Conservation (phyloP, 169 alveolate species). For the Eimeria acervulina region DNA sequence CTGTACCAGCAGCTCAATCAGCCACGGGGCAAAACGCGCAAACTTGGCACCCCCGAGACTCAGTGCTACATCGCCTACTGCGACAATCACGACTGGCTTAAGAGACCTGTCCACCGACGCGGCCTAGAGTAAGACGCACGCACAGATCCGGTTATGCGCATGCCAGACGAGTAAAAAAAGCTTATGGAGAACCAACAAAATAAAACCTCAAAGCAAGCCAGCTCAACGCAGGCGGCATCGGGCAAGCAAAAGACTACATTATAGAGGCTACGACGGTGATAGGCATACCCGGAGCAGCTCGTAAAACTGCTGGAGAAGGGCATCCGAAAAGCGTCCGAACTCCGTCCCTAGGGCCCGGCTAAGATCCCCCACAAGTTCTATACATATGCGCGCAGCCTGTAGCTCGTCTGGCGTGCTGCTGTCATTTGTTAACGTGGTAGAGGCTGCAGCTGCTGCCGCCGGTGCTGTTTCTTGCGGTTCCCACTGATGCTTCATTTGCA, state of each 20-base stretch:
- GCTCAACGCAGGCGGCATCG: not conserved
- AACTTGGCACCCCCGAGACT: slow-evolving; percentile 91
- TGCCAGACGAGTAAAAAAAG: not conserved
- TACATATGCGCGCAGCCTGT: slow-evolving; percentile 88
- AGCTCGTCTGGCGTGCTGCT: slow-evolving; percentile 81
- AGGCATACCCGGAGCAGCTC: slow-evolving; percentile 71
- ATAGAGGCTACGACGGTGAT: not conserved
- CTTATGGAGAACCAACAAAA: not conserved
- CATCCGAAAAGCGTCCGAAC: slow-evolving; percentile 84
- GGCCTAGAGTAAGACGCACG: slow-evolving; percentile 84
- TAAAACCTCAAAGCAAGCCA: not conserved
- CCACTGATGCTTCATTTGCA: slow-evolving; percentile 69
- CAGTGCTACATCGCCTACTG: slow-evolving; percentile 95
- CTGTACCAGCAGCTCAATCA: slow-evolving; percentile 91
- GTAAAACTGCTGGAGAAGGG: slow-evolving; percentile 76
- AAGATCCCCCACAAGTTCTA: slow-evolving; percentile 92
- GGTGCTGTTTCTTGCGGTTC: slow-evolving; percentile 71
- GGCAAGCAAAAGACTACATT: not conserved
- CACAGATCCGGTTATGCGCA: too few relatives aligned
- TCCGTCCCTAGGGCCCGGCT: slow-evolving; percentile 89
- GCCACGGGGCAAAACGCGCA: slow-evolving; percentile 88
- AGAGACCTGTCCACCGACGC: slow-evolving; percentile 91
- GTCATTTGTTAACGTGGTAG: slow-evolving; percentile 7
- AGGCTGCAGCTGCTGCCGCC: slow-evolving; percentile 62
- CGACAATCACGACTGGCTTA: slow-evolving; percentile 92